Base-by-base conservation (phyloP, 192 early-diverging fungal species). In the Dispira simplex region DNA sequence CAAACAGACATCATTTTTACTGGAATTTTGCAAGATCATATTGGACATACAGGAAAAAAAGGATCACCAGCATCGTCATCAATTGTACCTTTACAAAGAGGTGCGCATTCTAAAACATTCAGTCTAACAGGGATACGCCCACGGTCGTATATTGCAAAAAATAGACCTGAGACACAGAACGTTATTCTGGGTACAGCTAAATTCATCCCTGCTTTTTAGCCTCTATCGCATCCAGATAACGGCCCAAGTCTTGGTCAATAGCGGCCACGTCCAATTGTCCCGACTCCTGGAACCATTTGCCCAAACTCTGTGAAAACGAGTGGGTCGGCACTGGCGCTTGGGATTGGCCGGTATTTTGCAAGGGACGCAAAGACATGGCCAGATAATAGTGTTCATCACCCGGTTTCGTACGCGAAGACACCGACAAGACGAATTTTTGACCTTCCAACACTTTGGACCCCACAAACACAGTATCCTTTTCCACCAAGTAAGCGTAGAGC, bases 381-480 rank as follows among this genome's bases (percentile, higher is more conserved):
- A 85, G 72, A 43, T 77, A 66, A 66, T 83, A 82, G 59, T 76
- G 77, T 44, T 75, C 73, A 63, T 78, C 73, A 70, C 74, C 73
- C 49, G 65, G 58, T 67, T 77, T 70, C 26, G 77, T 68, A 47
- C 69, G 66, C 45, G 82, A 79, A 18, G 78, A 74, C 1, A 77
- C 76, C 47, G 79, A 75, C 63, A 83, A 66, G 32, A 79, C 68
- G 64, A 75, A 77, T 20, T 75, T 77, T 60, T 76, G 79, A 68
- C 64, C 64, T 28, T 68, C 26, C 44, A 70, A 70, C 53, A 76
- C 75, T 67, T 80, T 83, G 63, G 74, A 74, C 32, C 84, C 84
- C 44, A 79, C 68, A 75, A 85, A 90, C 46, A 88, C 65, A 63
- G 77, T 82, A 62, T 85, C 71, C 62, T 84, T 83, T 71, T 86